phyloP scores from a whole-genome alignment of 2,329 filamentous ascomycete genomes.

The Nemania abortiva region DNA sequence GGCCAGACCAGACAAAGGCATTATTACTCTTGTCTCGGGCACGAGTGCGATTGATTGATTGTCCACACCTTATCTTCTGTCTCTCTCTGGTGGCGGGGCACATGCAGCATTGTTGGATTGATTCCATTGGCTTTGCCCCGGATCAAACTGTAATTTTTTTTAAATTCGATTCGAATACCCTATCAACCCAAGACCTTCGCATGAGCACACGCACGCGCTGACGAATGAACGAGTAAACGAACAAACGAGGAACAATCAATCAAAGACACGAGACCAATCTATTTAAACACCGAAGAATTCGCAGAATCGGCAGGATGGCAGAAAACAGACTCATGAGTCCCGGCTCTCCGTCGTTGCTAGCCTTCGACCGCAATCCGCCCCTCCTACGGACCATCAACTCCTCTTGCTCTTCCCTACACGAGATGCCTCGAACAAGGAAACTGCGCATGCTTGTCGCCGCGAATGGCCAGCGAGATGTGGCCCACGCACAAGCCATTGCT shows the following conservation, averaged over 20 bases:
- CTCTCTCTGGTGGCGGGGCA: slow-evolving; percentile 27
- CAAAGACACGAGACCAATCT: not conserved
- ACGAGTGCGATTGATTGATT: not conserved
- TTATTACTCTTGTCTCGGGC: not conserved
- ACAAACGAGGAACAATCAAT: too few relatives aligned
- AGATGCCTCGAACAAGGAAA: slow-evolving; percentile 59
- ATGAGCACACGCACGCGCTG: not conserved
- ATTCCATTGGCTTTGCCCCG: slow-evolving; percentile 31
- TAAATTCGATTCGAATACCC: slow-evolving; percentile 3
- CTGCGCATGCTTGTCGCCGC: slow-evolving; percentile 74
- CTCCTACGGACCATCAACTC: slow-evolving; percentile 44
- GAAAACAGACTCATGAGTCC: slow-evolving; percentile 20
- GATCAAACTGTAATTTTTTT: not conserved
- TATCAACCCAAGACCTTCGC: slow-evolving; percentile 20
- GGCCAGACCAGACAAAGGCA: not conserved
- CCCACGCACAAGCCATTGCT: slow-evolving; percentile 74
- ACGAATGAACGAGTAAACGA: too few relatives aligned
- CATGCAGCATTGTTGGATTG: slow-evolving; percentile 12
- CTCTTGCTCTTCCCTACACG: slow-evolving; percentile 53
- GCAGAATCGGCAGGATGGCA: slow-evolving; percentile 27
- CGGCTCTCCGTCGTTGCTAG: slow-evolving; percentile 19
- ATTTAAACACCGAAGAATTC: not conserved
- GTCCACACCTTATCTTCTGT: slow-evolving; percentile 3
- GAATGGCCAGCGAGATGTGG: slow-evolving; percentile 73
- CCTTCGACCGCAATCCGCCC: slow-evolving; percentile 14